These are phyloP conservation scores for Effrenium voratum DNA, from an alignment of 73 alveolate species.

Conservation along the genomic window DNA sequence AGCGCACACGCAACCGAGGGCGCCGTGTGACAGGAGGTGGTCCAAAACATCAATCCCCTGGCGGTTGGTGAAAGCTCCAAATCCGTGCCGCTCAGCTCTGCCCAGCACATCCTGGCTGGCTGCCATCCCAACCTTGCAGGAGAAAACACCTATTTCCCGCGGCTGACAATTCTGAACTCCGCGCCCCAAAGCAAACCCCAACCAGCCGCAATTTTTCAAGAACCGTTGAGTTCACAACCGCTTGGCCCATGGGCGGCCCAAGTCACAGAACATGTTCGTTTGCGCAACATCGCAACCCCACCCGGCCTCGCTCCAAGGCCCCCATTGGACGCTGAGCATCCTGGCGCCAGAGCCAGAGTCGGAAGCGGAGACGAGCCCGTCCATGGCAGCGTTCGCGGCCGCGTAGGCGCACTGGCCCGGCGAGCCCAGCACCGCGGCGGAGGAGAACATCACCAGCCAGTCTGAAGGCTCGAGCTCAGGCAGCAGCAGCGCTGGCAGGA, in stretches of 20 bases:
- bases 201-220: too few relatives aligned
- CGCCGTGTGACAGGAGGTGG: background rate
- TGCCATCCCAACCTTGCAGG: slow-evolving; percentile 28
- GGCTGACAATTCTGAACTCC: too few relatives aligned
- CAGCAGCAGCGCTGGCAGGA: slow-evolving; percentile 16
- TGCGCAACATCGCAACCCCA: too few relatives aligned
- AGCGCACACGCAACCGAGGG: background rate
- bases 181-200: too few relatives aligned
- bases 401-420: slow-evolving; percentile 15
- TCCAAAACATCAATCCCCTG: background rate
- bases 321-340: slow-evolving; percentile 44
- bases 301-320: background rate
- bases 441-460: background rate
- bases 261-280: background rate
- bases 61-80: background rate
- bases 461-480: background rate
- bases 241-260: background rate
- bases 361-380: background rate
- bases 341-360: background rate
- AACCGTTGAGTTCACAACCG: background rate
- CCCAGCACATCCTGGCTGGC: background rate
- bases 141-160: background rate
- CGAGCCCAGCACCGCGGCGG: slow-evolving; percentile 1
- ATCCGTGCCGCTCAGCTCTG: background rate
- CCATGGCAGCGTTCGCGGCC: slow-evolving; percentile 35